Base-by-base conservation (phyloP, 345 rosid genomes). In the Murraya koenigii region DNA sequence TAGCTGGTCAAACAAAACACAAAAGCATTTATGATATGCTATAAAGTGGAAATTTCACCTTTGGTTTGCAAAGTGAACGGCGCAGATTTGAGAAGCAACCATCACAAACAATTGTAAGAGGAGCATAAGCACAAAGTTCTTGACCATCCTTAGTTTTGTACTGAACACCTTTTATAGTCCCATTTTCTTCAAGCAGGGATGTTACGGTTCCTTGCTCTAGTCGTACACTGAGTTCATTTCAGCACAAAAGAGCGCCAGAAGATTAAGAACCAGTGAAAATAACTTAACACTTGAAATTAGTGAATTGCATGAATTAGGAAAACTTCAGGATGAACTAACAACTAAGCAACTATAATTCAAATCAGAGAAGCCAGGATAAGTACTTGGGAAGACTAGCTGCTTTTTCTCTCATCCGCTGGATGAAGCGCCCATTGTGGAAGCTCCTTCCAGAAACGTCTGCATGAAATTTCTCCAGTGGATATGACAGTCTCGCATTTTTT, bases 11-110 rank as follows among this genome's bases (percentile, higher is more conserved):
- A 59, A 38, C 33, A 19, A 47, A 63, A 75, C 6, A 66, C 47
- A 60, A 33, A 10, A 56, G 66, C 41, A 64, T 17, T n/a, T 41
- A 5, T 44, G 49, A 55, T 44, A 11, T 44, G 32, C 54, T 59
- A 33, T 1, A 62, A 41, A 26, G 36, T 19, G 20, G 58, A 10
- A 62, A 79, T 35, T 80, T 33, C 65, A 88, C 89, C 88, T 88
- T 87, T 2, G 90, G 88, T 33, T 85, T 88, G 87, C 91, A 88
- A 67, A 88, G 91, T 82, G 87, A 80, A 56, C 88, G 86, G 8
- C 86, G 87, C 72, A 88, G 77, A 75, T 87, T 86, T 22, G 90
- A 87, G 87, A 88, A 88, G 80, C 91, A 88, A 71, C 91, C 91
- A 75, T 88, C 90, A 66, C 91, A 88, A 1, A 88, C 90, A 63